phyloP scores from a whole-genome alignment of 2,329 filamentous ascomycete species.

The Aspergillus costaricaensis region DNA sequence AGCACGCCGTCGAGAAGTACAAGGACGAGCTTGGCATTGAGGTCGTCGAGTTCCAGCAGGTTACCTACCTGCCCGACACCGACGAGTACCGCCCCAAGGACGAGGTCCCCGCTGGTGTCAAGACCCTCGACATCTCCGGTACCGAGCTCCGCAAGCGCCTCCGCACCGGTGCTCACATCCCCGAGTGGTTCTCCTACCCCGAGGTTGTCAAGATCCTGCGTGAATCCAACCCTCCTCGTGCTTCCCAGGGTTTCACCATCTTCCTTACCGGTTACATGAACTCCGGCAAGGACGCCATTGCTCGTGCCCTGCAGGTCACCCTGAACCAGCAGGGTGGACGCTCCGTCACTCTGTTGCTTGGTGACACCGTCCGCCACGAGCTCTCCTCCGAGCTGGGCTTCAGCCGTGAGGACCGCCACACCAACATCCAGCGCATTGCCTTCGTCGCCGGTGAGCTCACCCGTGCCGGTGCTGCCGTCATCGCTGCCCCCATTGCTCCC shows the following conservation, averaged over 20 bases:
- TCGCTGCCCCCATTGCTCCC: constrained; percentile 93
- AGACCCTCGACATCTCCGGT: constrained; percentile 84
- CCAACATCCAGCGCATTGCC: constrained; percentile 92
- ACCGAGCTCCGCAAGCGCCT: constrained; percentile 91
- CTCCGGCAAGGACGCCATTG: constrained; percentile 95
- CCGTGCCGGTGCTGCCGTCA: constrained; percentile 87
- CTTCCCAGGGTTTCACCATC: constrained; percentile 93
- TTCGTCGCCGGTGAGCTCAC: constrained; percentile 96
- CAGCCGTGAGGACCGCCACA: constrained; percentile 86
- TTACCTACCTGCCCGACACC: constrained; percentile 96
- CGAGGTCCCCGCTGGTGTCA: constrained; percentile 78
- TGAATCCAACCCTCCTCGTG: constrained; percentile 91
- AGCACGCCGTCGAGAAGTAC: constrained; percentile 95
- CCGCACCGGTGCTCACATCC: constrained; percentile 88
- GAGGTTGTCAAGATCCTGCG: constrained; percentile 96
- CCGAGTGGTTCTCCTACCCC: constrained; percentile 99
- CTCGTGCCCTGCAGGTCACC: constrained; percentile 91
- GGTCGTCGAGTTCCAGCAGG: constrained; percentile 99
- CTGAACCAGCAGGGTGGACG: constrained; percentile 97
- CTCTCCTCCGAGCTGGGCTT: constrained; percentile 95
- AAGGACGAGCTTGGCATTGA: constrained; percentile 95
- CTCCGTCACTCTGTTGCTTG: constrained; percentile 88
- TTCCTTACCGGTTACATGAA: constrained; percentile 98
- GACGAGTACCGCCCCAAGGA: constrained; percentile 96
- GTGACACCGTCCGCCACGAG: constrained; percentile 91